Percentiles rank a stretch among this genome's conserved stretches.
These are phyloP conservation scores for Populus pruinosa DNA, from an alignment of 345 rosid species.

Conservation along the genomic window DNA sequence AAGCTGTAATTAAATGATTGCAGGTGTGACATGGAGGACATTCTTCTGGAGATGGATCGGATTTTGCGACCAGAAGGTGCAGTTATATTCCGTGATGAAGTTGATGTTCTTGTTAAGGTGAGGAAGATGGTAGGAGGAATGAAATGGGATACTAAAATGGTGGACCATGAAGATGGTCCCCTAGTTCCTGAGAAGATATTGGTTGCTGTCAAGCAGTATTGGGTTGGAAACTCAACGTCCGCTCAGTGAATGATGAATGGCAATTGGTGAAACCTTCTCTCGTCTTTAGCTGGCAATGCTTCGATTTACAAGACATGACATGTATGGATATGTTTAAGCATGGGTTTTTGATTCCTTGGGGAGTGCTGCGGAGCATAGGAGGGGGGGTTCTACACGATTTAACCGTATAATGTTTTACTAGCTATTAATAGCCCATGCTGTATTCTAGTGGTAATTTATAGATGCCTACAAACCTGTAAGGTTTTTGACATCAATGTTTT, in stretches of 20 bases:
- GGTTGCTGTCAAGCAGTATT: slow-evolving; percentile 92
- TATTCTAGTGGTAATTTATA: background rate
- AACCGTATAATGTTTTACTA: background rate
- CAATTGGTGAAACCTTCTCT: background rate
- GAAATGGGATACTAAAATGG: slow-evolving; percentile 94
- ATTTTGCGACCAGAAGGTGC: slow-evolving; percentile 98
- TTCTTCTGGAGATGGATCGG: slow-evolving; percentile 96
- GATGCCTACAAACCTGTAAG: background rate
- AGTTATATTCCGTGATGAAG: slow-evolving; percentile 81
- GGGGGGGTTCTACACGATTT: background rate
- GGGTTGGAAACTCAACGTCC: slow-evolving; percentile 87
- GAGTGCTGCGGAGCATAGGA: background rate
- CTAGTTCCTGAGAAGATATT: slow-evolving; percentile 83
- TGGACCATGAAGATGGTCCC: slow-evolving; percentile 99
- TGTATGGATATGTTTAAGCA: background rate
- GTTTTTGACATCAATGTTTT: background rate
- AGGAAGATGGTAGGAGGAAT: slow-evolving; percentile 73
- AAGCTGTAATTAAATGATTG: slow-evolving; percentile 1
- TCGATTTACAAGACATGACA: background rate
- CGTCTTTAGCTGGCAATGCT: background rate
- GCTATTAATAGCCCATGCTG: background rate
- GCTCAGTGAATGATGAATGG: background rate
- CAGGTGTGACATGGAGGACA: slow-evolving; percentile 84
- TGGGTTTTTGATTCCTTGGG: background rate
- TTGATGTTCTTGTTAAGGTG: slow-evolving; percentile 73